Base-by-base conservation (phyloP, 2,329 filamentous ascomycete genomes). In the Aspergillus ochraceus region DNA sequence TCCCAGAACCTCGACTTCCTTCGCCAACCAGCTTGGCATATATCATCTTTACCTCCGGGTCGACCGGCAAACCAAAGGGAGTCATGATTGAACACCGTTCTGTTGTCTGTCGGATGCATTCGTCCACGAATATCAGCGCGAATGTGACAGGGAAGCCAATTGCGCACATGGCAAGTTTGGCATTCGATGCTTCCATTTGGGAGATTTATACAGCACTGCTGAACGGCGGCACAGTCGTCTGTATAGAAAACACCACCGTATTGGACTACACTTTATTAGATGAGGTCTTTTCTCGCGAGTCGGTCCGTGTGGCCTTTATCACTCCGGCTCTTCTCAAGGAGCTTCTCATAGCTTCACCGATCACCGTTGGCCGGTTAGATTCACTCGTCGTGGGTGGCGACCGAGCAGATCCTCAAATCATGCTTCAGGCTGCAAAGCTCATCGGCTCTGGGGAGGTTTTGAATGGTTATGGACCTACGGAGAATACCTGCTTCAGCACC, bases 21-120 rank as follows among this genome's bases (percentile, higher is more conserved):
- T 58, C 9, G 51, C 30, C 30, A 36, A 36, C 30, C 30, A 36
- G 30, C 30, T 36, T 36, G 30, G 30, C 56, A 17, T 54, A 54
- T 12, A 36, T 58, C 6, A 49, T 58, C 10, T 58, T 45, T 29
- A 58, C 56, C 2, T 58, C 56, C 2, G 56, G 56, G 8, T 49
- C 56, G 3, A 58, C 56, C 14, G 56, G 51, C 3, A 29, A 50
- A 19, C 56, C 56, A 2, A 58, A 58, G 22, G 56, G 56, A 1
- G 56, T 58, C 11, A 54, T 58, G 56, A 54, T 57, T 22, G 54
- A 57, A 14, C 54, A 57, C 32, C 36, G n/a, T 14, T 46, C 20
- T 20, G 17, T 57, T 30, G 49, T 57, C 14, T 32, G 19, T 20
- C 49, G 30, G 30, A 36, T 36, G 30, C 30, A 36, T 12, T 30